These are phyloP conservation scores for Lipomyces yamadae DNA, from an alignment of 805 yeast species.

Conservation along the genomic window DNA sequence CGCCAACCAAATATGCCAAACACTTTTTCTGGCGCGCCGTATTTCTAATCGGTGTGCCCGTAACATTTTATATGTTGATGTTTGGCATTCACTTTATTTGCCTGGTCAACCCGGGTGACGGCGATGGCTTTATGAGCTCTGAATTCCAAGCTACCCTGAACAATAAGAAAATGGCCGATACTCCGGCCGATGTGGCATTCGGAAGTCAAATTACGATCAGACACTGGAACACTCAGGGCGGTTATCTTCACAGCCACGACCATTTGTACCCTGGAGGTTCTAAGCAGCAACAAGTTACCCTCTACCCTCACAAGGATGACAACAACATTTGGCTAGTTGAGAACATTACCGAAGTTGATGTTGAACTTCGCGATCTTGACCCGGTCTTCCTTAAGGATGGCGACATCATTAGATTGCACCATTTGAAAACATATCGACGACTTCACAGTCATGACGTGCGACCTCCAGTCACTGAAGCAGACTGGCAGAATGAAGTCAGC, in stretches of 20 bases:
- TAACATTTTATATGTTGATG: constrained; percentile 58
- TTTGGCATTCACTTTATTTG: constrained; percentile 63
- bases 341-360: constrained; percentile 37
- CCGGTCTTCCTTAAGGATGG: constrained; percentile 59
- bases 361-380: constrained; percentile 45
- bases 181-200: constrained; percentile 69
- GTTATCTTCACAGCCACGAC: constrained; percentile 80
- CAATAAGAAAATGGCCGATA: constrained; percentile 49
- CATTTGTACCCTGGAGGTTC: constrained; percentile 67
- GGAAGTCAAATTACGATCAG: constrained; percentile 77
- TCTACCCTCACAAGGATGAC: constrained; percentile 64
- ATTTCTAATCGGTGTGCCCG: constrained; percentile 59
- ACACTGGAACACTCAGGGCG: constrained; percentile 70
- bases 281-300: constrained; percentile 77
- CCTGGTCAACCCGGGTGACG: constrained; percentile 57
- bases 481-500: constrained; percentile 83
- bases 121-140: constrained; percentile 67
- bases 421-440: constrained; percentile 67
- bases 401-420: constrained; percentile 68
- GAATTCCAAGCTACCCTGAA: constrained; percentile 66
- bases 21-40: constrained; percentile 51
- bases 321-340: constrained; percentile 75
- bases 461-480: constrained; percentile 91
- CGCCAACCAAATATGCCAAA: constrained; percentile 47
- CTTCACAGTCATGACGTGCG: constrained; percentile 72